Percentiles rank a stretch among this genome's conserved stretches.
Conservation (phyloP, 495 filamentous ascomycete genomes). For the Tirmania nivea region DNA sequence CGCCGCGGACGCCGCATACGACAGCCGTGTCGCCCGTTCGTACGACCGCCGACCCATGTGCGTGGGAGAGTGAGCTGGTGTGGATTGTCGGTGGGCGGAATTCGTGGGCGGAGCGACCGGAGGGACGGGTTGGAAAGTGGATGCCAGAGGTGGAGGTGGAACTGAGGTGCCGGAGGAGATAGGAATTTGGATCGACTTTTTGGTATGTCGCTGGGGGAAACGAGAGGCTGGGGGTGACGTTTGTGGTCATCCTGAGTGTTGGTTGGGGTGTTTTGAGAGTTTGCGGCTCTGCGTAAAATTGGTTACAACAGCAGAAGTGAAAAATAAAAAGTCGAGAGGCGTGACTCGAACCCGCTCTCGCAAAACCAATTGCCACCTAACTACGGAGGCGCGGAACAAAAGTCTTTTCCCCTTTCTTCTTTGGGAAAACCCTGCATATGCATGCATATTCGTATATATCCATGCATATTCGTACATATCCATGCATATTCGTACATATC, state of each 20-base stretch:
- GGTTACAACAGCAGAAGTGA: no score
- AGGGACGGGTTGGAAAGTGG: conserved; percentile 37
- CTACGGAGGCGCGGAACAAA: no score
- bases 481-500: no score
- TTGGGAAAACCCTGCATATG: no score
- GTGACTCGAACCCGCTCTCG: no score
- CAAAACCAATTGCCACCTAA: no score
- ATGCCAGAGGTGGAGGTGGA: conserved; percentile 23
- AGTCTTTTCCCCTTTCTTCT: no score
- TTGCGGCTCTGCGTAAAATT: no score
- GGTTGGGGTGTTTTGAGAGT: no score
- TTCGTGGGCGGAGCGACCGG: conserved; percentile 47
- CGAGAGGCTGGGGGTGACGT: conserved; percentile 24
- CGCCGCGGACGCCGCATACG: conserved; percentile 73
- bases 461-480: no score
- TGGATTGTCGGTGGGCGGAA: conserved; percentile 51
- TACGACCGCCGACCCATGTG: conserved; percentile 72
- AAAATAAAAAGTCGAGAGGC: not conserved
- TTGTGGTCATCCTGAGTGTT: no score
- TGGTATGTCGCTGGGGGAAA: conserved; percentile 69
- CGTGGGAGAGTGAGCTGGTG: conserved; percentile 60
- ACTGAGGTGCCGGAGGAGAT: conserved; percentile 65
- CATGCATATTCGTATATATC: no score
- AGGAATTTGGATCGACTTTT: conserved; percentile 69
- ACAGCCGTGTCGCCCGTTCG: conserved; percentile 73